phyloP scores from a whole-genome alignment of 805 yeast species.

The Maudiozyma turicensis region DNA sequence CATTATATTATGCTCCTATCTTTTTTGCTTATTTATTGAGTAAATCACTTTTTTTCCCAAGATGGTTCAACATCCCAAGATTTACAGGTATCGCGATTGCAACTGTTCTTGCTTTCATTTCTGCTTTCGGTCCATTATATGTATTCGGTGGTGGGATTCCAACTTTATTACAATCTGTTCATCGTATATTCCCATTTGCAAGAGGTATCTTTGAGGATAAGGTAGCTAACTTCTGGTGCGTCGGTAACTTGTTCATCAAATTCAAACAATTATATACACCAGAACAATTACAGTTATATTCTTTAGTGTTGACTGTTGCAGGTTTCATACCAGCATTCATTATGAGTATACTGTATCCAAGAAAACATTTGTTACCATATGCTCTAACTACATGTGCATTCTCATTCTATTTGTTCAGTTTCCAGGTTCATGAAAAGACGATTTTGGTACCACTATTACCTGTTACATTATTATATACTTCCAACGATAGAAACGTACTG shows the following conservation, averaged over 20 bases:
- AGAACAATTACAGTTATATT: conserved; percentile 47
- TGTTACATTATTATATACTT: conserved; percentile 50
- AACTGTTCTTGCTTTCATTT: conserved; percentile 44
- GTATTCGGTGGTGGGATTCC: conserved; percentile 32
- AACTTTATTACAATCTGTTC: conserved; percentile 40
- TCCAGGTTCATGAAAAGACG: conserved; percentile 93
- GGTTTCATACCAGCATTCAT: conserved; percentile 50
- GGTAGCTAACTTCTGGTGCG: conserved; percentile 96
- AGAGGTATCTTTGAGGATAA: conserved; percentile 96
- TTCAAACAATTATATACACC: conserved; percentile 47
- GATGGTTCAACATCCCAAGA: conserved; percentile 43
- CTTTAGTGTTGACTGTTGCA: conserved; percentile 43
- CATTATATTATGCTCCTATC: conserved; percentile 83
- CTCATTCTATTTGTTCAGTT: conserved; percentile 83
- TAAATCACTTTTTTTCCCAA: conserved; percentile 29
- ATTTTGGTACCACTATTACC: conserved; percentile 85
- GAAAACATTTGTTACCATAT: conserved; percentile 48
- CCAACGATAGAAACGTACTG: conserved; percentile 48
- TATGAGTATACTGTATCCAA: conserved; percentile 42
- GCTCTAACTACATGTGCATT: conserved; percentile 75
- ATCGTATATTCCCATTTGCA: conserved; percentile 83
- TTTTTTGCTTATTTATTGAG: conserved; percentile 75
- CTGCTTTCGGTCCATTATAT: conserved; percentile 53
- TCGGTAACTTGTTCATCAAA: conserved; percentile 71
- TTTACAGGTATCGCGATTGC: conserved; percentile 55